Base-by-base conservation (phyloP, 164 flowering plant species). In the Stephania japonica region DNA sequence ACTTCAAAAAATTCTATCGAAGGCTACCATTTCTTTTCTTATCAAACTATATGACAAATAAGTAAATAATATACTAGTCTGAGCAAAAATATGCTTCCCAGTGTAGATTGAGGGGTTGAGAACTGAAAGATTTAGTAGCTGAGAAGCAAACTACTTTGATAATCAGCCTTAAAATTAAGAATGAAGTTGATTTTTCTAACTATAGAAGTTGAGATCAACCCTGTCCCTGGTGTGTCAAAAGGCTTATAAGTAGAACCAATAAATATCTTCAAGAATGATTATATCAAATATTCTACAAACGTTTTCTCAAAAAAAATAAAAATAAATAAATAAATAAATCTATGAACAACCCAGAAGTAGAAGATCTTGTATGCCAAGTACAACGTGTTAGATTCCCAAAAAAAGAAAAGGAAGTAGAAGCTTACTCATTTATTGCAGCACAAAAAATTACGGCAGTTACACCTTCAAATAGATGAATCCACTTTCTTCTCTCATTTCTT, bases 381-480 rank as follows among this genome's bases (percentile, higher is more conserved):
- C 63, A 56, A 6, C n/a, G n/a, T 56, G 16, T 56, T 18, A 59
- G 21, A 59, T 6, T 16, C 41, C 21, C 49, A 18, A 21, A 25
- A 53, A 25, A 24, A 79, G 44, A 75, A n/a, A 62, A 70, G 9
- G 5, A 26, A 7, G 10, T 59, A n/a, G 19, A 49, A 73, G 24
- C 94, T 90, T 93, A 96, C 99, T 96, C 99, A 88, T 94, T 96
- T 75, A 96, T 87, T 61, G 99, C 96, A 77, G 90, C 97, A 83
- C 99, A 96, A 81, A 96, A 93, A 27, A 93, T 96, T 67, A 96
- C 98, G 73, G 97, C 95, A 56, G 97, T 82, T 68, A 96, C 97
- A 50, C 97, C 99, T 80, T 96, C 99, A 84, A 96, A 96, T 63
- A 96, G 85, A 87, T 96, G 99, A 75, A 96, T 96, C 98, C 99